Evolutionary conservation across 345 rosid genomes (phyloP), one percentile per base, ranked within the genome.

Genomic region (Syzygium jambos): DNA sequence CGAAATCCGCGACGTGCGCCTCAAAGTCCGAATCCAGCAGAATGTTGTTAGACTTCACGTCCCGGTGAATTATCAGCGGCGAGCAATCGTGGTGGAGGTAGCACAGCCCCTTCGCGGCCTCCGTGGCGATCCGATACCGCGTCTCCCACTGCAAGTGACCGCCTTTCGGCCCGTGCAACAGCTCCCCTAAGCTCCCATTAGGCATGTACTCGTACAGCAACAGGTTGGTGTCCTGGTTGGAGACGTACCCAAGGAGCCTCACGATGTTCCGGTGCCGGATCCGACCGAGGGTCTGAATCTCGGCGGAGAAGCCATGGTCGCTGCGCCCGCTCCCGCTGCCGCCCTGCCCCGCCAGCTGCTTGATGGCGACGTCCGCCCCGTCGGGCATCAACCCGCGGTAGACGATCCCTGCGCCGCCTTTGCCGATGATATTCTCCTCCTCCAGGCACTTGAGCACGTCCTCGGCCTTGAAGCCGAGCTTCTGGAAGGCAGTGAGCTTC

Each of bases 1-100:
- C 99, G 59, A 97, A 97, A 90, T 96, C 99, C 27, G 98, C 98
- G 4, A 97, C 98, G 87, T 96, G 98, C 84, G 99, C 98, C 87
- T 96, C 96, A 49, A 91, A 94, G 56, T 95, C 94, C 9, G 96
- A 93, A 91, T 96, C 98, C 19, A 97, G 93, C 86, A 97, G 87
- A 57, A 97, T 97, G 84, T 97, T 97, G 56, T 95, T 97, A 11
- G 98, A 95, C 92, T 97, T 97, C 3, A 96, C 99, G 85, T 97
- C 99, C 68, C 98, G 88, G 52, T 97, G 99, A 25, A 97, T 92
- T 53, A 97, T 97, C 91, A 97, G 90, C 2, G 98, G 98, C 51
- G 95, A 95, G 90, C 99, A 97, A 59, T 97, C 99, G 86, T 96
- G 98, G 86, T 97, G 99, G 84, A 97, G 95, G 87, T 97, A 97